Conservation (phyloP, 2,329 filamentous ascomycete species). For the Hypocrella siamensis region DNA sequence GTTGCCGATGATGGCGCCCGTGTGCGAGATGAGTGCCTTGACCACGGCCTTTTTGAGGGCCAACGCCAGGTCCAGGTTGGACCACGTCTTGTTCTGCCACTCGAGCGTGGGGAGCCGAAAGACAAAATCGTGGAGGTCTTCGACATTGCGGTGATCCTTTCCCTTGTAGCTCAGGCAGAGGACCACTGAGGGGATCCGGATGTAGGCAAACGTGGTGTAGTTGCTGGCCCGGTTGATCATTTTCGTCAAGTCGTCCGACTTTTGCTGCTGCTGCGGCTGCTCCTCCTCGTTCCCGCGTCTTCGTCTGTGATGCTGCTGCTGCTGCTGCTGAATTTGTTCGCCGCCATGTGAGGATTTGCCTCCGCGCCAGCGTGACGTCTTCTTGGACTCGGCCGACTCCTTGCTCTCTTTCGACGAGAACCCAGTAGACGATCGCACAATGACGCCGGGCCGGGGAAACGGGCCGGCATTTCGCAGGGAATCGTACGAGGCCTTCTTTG, state of each 20-base stretch:
- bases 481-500: constrained; percentile 40
- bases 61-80: constrained; percentile 83
- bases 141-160: constrained; percentile 84
- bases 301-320: too few relatives aligned
- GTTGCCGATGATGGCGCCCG: constrained; percentile 92
- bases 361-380: constrained; percentile 37
- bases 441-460: constrained; percentile 22
- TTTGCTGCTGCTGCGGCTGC: constrained; percentile 27
- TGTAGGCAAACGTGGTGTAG: constrained; percentile 93
- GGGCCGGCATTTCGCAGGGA: constrained; percentile 29
- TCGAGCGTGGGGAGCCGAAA: constrained; percentile 90
- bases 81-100: constrained; percentile 98
- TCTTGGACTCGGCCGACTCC: constrained; percentile 23
- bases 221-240: constrained; percentile 94
- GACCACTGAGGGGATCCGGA: constrained; percentile 89
- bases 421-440: constrained; percentile 31
- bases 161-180: constrained; percentile 95
- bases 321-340: constrained; percentile 17
- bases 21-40: constrained; percentile 84
- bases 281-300: too few relatives aligned
- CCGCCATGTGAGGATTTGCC: constrained; percentile 32
- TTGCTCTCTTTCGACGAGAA: constrained; percentile 23
- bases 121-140: constrained; percentile 94
- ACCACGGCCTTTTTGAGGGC: constrained; percentile 90
- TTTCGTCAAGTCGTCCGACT: constrained; percentile 80